A percentile compares a stretch with the other conserved stretches of the same genome.
Evolutionary conservation across 305 asterid genomes (phyloP).

Genomic region (Fraxinus baroniana): DNA sequence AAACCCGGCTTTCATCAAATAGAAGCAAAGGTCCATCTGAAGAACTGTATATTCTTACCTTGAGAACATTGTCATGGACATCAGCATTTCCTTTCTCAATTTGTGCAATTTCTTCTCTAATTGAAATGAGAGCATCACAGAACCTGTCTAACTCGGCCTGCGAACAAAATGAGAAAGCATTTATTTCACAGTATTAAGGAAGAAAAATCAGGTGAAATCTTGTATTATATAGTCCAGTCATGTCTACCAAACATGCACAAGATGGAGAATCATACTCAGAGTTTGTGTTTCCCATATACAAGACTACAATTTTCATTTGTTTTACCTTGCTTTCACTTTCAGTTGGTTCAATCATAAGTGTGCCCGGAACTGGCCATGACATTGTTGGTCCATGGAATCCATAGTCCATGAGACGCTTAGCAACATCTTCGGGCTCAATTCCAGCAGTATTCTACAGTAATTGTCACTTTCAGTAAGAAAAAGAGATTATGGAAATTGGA

Average conservation of each 20-base stretch:
- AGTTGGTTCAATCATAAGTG: slow-evolving; percentile 97
- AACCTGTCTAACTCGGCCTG: slow-evolving; percentile 97
- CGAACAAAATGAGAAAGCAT: slow-evolving; percentile 15
- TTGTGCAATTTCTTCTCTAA: slow-evolving; percentile 80
- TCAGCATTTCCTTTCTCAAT: slow-evolving; percentile 91
- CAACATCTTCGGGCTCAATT: slow-evolving; percentile 94
- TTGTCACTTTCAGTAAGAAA: slow-evolving; percentile 18
- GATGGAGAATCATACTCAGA: neutral
- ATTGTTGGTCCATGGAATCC: slow-evolving; percentile 97
- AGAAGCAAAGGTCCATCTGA: neutral
- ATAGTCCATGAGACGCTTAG: slow-evolving; percentile 94
- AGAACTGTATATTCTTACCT: slow-evolving; percentile 47
- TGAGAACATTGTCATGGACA: slow-evolving; percentile 77
- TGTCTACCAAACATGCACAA: neutral
- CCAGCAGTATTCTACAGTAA: slow-evolving; percentile 76
- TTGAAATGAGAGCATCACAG: slow-evolving; percentile 89
- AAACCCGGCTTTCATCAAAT: neutral
- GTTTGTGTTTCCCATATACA: neutral
- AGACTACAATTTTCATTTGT: neutral
- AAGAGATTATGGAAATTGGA: neutral
- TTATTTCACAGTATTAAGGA: slow-evolving; percentile 1
- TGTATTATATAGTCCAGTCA: neutral
- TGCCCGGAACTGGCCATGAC: slow-evolving; percentile 99
- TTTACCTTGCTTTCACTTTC: slow-evolving; percentile 99
- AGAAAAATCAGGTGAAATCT: neutral